Evolutionary conservation across 768 basidiomycete species (phyloP).

Genomic region (Coprinopsis strossmayeri): DNA sequence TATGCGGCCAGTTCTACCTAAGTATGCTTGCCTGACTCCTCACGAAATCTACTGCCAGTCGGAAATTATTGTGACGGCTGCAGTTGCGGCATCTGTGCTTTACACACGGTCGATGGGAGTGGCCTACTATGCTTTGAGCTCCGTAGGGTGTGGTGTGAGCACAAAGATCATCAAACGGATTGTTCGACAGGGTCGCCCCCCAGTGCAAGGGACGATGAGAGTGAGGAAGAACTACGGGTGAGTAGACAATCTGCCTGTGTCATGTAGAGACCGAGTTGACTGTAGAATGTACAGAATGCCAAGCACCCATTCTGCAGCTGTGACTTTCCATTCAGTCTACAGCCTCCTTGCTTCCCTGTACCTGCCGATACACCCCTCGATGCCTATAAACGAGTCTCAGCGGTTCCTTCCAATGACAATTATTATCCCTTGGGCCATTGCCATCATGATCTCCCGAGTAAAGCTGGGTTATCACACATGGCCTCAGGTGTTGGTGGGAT

Average conservation of each 20-base stretch:
- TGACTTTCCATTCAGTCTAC: conserved; percentile 59
- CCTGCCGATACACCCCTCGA: conserved; percentile 52
- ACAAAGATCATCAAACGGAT: conserved; percentile 57
- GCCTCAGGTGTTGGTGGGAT: conserved; percentile 60
- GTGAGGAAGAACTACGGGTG: conserved; percentile 66
- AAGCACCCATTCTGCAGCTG: conserved; percentile 71
- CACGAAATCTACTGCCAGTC: conserved; percentile 34
- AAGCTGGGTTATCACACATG: conserved; percentile 76
- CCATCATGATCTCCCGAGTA: conserved; percentile 58
- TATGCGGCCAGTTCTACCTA: conserved; percentile 13
- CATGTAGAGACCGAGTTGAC: not conserved
- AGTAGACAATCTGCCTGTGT: conserved; percentile 14
- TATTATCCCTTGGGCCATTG: conserved; percentile 46
- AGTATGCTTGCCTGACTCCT: not conserved
- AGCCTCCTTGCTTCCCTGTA: conserved; percentile 48
- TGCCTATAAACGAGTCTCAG: conserved; percentile 32
- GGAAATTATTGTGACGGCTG: conserved; percentile 44
- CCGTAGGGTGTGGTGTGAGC: conserved; percentile 44
- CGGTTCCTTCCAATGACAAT: conserved; percentile 42
- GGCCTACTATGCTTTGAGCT: conserved; percentile 53
- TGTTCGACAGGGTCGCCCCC: conserved; percentile 59
- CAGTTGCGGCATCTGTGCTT: conserved; percentile 44
- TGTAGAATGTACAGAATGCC: conserved; percentile 63
- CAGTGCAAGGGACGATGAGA: conserved; percentile 27
- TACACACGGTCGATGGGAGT: conserved; percentile 60